Conservation (phyloP, 2,329 filamentous ascomycete species). For the Lecanicillium sp. region DNA sequence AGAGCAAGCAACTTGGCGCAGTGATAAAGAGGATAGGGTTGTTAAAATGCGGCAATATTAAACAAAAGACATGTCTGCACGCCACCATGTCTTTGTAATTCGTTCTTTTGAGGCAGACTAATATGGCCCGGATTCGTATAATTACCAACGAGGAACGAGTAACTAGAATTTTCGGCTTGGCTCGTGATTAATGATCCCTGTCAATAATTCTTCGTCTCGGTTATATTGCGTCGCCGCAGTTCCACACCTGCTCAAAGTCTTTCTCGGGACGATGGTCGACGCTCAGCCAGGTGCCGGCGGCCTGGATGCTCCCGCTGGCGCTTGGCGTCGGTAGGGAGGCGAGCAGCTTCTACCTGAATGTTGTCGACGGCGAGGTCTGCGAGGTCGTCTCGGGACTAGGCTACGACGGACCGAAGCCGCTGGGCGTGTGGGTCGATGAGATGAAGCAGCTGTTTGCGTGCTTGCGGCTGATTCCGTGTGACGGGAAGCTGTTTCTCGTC, state of each 20-base stretch:
- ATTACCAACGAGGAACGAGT: too few species aligned
- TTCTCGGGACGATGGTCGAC: conserved; percentile 4
- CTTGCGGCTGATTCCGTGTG: conserved; percentile 19
- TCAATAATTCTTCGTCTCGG: not conserved
- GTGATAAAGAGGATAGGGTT: too few species aligned
- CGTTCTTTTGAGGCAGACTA: too few species aligned
- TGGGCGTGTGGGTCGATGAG: conserved; percentile 20
- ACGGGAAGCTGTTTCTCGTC: conserved; percentile 13
- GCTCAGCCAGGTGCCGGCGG: conserved; percentile 7
- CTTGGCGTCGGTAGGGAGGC: conserved; percentile 1
- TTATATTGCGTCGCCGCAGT: not conserved
- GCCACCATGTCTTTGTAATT: too few species aligned
- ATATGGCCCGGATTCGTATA: too few species aligned
- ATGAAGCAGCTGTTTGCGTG: conserved; percentile 22
- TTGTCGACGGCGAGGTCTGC: conserved; percentile 14
- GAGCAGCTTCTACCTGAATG: conserved; percentile 14
- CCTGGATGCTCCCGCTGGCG: conserved; percentile 7
- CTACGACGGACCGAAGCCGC: not conserved
- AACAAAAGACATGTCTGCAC: too few species aligned
- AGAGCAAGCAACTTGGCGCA: too few species aligned
- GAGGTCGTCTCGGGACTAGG: conserved; percentile 6
- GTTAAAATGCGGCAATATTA: too few species aligned
- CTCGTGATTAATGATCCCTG: not conserved
- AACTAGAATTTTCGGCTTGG: too few species aligned
- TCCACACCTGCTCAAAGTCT: not conserved